Conservation (phyloP, 495 filamentous ascomycete species). For the Neurospora cerealis region DNA sequence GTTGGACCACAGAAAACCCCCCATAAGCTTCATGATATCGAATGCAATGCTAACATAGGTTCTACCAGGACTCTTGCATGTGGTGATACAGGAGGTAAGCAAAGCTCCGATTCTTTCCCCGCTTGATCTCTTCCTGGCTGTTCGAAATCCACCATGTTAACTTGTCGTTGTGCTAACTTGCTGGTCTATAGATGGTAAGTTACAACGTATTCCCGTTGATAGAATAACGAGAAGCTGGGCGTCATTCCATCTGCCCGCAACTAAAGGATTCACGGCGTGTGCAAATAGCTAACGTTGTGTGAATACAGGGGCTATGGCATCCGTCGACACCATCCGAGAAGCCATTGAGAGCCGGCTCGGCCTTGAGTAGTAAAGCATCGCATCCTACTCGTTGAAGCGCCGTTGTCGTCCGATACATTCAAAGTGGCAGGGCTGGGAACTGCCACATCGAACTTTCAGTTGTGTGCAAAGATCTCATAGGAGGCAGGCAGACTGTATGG, state of each 20-base stretch:
- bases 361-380: constrained; percentile 6
- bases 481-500: too few relatives aligned
- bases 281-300: not conserved
- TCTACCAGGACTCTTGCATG: constrained; percentile 16
- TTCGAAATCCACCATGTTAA: not conserved
- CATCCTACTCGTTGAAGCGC: not conserved
- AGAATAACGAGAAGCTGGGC: not conserved
- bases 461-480: too few relatives aligned
- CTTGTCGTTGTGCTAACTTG: constrained; percentile 2
- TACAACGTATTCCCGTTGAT: not conserved
- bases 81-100: constrained; percentile 24
- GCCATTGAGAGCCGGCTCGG: constrained; percentile 42
- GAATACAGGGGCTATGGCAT: constrained; percentile 61
- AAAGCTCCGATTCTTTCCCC: not conserved
- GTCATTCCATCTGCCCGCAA: not conserved
- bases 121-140: not conserved
- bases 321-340: constrained; percentile 70
- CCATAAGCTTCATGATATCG: not conserved
- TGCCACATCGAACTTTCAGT: not conserved
- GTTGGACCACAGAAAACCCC: not conserved
- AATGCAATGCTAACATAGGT: not conserved
- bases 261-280: not conserved
- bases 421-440: not conserved
- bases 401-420: not conserved
- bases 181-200: not conserved